Evolutionary conservation across 163 green algal genomes (phyloP), one percentile per base, ranked within the genome.

Genomic region (Scenedesmus sp.): DNA sequence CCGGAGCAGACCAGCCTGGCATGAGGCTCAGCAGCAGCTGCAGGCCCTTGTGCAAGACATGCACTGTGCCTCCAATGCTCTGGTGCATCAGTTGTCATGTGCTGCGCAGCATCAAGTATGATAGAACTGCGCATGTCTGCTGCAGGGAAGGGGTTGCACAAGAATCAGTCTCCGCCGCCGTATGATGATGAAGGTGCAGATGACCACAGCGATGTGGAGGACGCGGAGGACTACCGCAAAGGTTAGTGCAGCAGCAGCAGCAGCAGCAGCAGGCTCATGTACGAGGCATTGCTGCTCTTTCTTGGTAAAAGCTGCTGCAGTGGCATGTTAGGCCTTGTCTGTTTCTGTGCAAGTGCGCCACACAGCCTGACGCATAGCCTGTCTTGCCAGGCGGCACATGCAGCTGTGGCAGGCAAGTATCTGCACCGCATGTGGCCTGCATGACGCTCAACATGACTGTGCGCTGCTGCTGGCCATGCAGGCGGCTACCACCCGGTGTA

Each of bases 401-500:
- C 42, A 61, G 43, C 79, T 53, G 37, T 33, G 22, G 4, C 79
- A 26, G 4, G 2, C 20, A 51, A 9, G 40, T 59, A 33, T 2
- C 9, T 56, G 35, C 22, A 51, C 43, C 24, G 43, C 79, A 40
- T 37, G 24, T 42, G 37, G 35, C 20, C 0, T 42, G 5, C 30
- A 13, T 16, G 33, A 42, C 24, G 13, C 40, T 16, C 13, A 9
- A 3, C n/a, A 51, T 12, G 35, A n/a, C 13, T 53, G 37, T 15
- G 56, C 2, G 22, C 22, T 3, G 20, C 10, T 70, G 56, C 56
- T 70, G 56, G 56, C 53, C 4, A 10, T 35, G 37, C 89, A 95
- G 98, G 98, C 84, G 98, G 98, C 24, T 99, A 99, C 92, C 98
- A 99, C 92, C 97, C 96, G 43, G 98, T 99, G 26, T 88, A 89